Evolutionary conservation across 768 basidiomycete species (phyloP).

Genomic region (Lactarius tabidus): DNA sequence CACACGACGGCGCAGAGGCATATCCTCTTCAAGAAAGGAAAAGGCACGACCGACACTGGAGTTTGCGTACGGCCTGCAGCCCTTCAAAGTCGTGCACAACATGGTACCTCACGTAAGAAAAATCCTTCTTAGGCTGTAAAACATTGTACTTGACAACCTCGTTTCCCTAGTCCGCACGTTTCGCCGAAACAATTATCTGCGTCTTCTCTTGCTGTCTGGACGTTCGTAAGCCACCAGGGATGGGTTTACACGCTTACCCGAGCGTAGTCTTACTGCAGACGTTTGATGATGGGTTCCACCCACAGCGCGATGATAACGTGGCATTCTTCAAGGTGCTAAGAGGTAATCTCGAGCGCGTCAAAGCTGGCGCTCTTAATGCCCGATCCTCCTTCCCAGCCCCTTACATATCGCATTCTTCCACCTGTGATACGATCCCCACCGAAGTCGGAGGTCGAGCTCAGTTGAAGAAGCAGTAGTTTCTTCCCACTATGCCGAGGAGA

Average conservation of each 20-base stretch:
- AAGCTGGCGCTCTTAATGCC: slow-evolving; percentile 6
- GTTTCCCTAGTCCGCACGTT: slow-evolving; percentile 2
- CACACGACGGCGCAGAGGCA: background rate
- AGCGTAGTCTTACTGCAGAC: background rate
- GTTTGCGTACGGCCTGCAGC: slow-evolving; percentile 42
- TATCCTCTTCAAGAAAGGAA: background rate
- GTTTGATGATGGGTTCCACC: background rate
- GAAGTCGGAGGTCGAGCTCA: background rate
- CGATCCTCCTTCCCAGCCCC: background rate
- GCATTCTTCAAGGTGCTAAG: slow-evolving; percentile 12
- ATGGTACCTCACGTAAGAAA: slow-evolving; percentile 11
- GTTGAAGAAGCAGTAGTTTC: background rate
- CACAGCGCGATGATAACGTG: slow-evolving; percentile 20
- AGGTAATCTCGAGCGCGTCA: slow-evolving; percentile 7
- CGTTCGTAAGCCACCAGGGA: slow-evolving; percentile 66
- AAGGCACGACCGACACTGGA: slow-evolving; percentile 18
- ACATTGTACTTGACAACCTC: no score
- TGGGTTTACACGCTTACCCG: no score
- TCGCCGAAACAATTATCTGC: slow-evolving; percentile 63
- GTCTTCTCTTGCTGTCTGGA: slow-evolving; percentile 72
- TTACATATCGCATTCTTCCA: background rate
- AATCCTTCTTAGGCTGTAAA: no score
- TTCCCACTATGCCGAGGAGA: no score
- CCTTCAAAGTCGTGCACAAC: slow-evolving; percentile 46
- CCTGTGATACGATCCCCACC: background rate